phyloP scores from a whole-genome alignment of 495 filamentous ascomycete species.

The Sporormia fimetaria region DNA sequence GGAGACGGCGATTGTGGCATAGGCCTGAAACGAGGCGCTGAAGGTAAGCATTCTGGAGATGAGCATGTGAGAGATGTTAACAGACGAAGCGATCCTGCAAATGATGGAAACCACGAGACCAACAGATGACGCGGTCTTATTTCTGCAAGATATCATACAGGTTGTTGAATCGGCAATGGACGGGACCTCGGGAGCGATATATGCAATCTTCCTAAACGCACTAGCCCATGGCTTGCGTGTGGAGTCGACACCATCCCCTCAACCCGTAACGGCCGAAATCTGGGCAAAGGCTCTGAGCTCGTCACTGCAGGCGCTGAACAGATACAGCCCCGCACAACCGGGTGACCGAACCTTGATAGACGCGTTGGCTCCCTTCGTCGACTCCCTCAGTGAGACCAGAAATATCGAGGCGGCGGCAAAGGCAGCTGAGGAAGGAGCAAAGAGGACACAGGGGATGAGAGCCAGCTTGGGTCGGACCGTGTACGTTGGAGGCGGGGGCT shows the following conservation, averaged over 20 bases:
- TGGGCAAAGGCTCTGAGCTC: conserved; percentile 67
- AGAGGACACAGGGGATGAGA: conserved; percentile 81
- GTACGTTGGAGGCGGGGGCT: conserved; percentile 79
- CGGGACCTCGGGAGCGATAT: conserved; percentile 88
- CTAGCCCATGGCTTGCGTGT: conserved; percentile 63
- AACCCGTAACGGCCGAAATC: conserved; percentile 40
- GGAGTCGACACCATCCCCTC: conserved; percentile 39
- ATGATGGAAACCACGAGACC: conserved; percentile 47
- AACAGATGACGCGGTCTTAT: conserved; percentile 56
- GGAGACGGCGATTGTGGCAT: conserved; percentile 95
- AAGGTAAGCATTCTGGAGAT: conserved; percentile 43
- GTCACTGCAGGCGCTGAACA: conserved; percentile 57
- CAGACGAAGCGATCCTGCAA: conserved; percentile 49
- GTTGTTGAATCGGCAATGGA: conserved; percentile 89
- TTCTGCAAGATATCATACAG: conserved; percentile 63
- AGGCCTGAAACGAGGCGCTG: conserved; percentile 79
- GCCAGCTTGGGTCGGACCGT: conserved; percentile 79
- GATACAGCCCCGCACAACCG: conserved; percentile 79
- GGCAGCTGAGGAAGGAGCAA: conserved; percentile 63
- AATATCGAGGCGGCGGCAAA: conserved; percentile 60
- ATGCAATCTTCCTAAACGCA: conserved; percentile 91
- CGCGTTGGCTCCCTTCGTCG: conserved; percentile 77
- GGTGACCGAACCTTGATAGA: conserved; percentile 90
- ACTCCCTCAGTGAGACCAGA: conserved; percentile 49
- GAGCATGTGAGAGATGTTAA: conserved; percentile 18